Evolutionary conservation across 129 eudicot genomes (phyloP).

Genomic region (Pulicaria dysenterica): DNA sequence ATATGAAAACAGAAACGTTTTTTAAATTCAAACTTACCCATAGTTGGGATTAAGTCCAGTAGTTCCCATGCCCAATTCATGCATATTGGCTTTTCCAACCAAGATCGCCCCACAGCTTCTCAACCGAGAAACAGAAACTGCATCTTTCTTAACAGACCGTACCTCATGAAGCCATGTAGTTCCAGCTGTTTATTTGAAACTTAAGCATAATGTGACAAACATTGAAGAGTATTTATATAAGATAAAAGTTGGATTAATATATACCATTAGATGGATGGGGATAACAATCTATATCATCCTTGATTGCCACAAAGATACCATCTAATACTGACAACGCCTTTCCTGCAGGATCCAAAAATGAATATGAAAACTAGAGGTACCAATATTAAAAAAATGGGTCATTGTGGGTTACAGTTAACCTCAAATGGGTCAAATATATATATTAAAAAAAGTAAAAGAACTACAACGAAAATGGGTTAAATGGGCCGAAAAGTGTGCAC

Average conservation of each 20-base stretch:
- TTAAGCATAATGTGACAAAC: constrained; percentile 25
- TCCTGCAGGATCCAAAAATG: constrained; percentile 55
- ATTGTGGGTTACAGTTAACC: neutral
- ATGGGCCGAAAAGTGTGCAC: neutral
- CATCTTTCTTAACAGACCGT: constrained; percentile 71
- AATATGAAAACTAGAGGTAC: neutral
- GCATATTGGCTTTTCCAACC: constrained; percentile 99
- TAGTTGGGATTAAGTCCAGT: constrained; percentile 95
- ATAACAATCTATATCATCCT: constrained; percentile 95
- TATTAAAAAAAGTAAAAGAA: neutral
- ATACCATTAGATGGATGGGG: constrained; percentile 88
- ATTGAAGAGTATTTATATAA: constrained; percentile 11
- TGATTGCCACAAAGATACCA: constrained; percentile 93
- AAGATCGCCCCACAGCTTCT: constrained; percentile 86
- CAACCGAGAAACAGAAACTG: constrained; percentile 78
- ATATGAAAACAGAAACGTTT: neutral
- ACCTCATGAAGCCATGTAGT: constrained; percentile 88
- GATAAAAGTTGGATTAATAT: constrained; percentile 5
- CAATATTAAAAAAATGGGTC: neutral
- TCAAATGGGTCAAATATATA: neutral
- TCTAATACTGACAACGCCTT: constrained; percentile 81
- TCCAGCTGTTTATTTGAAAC: constrained; percentile 61
- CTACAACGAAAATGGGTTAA: neutral
- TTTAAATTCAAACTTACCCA: constrained; percentile 52
- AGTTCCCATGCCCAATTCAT: constrained; percentile 97